Base-by-base conservation (phyloP, 1,284 basidiomycete species). In the Malassezia caprae region DNA sequence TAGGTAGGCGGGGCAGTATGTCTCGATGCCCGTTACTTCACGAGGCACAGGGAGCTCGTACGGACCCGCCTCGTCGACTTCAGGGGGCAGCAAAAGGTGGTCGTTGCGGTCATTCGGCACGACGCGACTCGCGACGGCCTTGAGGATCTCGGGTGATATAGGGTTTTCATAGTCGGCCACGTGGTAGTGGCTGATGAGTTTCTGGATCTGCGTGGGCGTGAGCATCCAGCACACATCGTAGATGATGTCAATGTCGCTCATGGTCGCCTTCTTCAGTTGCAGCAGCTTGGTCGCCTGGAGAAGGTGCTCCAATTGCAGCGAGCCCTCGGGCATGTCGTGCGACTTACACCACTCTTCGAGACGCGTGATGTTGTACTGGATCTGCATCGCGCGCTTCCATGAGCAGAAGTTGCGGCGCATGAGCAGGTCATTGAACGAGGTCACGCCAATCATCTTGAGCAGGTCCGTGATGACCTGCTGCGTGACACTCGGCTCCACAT, bases 171-270 rank as follows among this genome's bases (percentile, higher is more conserved):
- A 96, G 78, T 98, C 94, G 44, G 94, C 94, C 58, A 94, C 91
- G 72, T 94, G 93, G 79, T 98, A 98, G 77, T 94, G 91, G 58
- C 86, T 87, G 77, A 93, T 94, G 82, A 96, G 89, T 72, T 93
- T 87, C 78, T 98, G 94, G 67, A 99, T 98, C 77, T 99, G 94
- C 74, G 93, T 93, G 0, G 94, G 94, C 57, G 90, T 96, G 50
- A 99, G 80, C 85, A 99, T 98, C 94, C 94, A 98, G 80, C 91
- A 98, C 52, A 98, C 93, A 74, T 94, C 76, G 61, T 96, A 98
- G 68, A 96, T 93, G 68, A 98, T 96, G 76, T 98, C 90, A 62
- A 96, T 94, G 75, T 96, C 70, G 52, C 64, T 63, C 59, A 75
- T 55, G 23, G 72, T 61, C 55, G 87, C 93, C 82, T 99, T 99